Conservation (phyloP, 495 filamentous ascomycete species). For the Aspergillus bertholletiae region DNA sequence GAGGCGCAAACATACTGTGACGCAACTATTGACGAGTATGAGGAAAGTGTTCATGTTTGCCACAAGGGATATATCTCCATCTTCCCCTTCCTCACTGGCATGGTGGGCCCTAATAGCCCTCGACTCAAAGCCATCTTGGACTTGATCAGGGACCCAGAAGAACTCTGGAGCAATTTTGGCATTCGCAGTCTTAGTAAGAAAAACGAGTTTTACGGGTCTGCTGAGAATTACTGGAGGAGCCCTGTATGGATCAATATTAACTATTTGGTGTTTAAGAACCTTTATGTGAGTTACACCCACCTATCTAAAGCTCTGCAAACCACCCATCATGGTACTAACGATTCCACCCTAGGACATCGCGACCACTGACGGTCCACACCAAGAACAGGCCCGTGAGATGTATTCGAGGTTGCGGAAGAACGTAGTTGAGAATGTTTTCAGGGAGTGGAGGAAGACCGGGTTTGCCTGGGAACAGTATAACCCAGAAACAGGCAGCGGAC, state of each 20-base stretch:
- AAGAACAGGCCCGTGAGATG: slow-evolving; percentile 63
- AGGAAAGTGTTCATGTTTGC: slow-evolving; percentile 85
- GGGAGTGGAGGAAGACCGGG: slow-evolving; percentile 82
- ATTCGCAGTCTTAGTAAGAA: slow-evolving; percentile 83
- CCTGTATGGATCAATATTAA: slow-evolving; percentile 98
- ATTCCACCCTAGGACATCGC: slow-evolving; percentile 35
- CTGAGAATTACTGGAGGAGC: slow-evolving; percentile 95
- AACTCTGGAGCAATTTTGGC: slow-evolving; percentile 83
- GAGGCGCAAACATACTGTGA: slow-evolving; percentile 83
- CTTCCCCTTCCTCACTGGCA: slow-evolving; percentile 84
- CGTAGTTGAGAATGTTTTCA: slow-evolving; percentile 84
- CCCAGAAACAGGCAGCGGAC: slow-evolving; percentile 84
- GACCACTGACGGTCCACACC: slow-evolving; percentile 60
- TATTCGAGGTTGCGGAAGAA: slow-evolving; percentile 78
- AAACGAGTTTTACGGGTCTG: slow-evolving; percentile 79
- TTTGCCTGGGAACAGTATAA: slow-evolving; percentile 99
- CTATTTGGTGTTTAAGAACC: slow-evolving; percentile 76
- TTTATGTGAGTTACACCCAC: slow-evolving; percentile 61
- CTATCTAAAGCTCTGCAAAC: slow-evolving; percentile 3
- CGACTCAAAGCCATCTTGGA: slow-evolving; percentile 71
- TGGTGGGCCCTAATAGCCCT: slow-evolving; percentile 68
- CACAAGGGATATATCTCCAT: slow-evolving; percentile 96
- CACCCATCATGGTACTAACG: slow-evolving; percentile 17
- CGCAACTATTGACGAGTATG: slow-evolving; percentile 91
- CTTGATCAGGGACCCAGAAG: slow-evolving; percentile 72